phyloP scores from a whole-genome alignment of 176 grass and related monocot genomes.

The Miscanthus lutarioriparius region DNA sequence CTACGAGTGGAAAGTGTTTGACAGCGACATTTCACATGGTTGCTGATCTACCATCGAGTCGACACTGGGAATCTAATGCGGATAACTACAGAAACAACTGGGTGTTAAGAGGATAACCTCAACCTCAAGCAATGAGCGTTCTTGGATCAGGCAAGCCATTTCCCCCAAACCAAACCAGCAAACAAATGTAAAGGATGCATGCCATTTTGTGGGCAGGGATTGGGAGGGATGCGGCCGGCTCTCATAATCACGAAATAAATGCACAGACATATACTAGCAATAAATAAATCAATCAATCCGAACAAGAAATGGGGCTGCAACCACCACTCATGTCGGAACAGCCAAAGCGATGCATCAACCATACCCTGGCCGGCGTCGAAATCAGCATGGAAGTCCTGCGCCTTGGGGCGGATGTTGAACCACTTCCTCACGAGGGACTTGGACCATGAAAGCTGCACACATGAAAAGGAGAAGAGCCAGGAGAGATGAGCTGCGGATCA shows the following conservation, averaged over 20 bases:
- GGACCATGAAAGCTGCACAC: constrained; percentile 84
- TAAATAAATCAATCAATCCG: background rate
- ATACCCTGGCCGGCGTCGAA: constrained; percentile 56
- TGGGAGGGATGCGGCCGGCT: background rate
- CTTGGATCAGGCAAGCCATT: constrained; percentile 15
- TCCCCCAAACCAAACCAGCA: background rate
- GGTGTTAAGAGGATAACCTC: constrained; percentile 5
- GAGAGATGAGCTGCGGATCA: constrained; percentile 1
- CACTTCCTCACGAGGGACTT: constrained; percentile 84
- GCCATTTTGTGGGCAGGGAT: background rate
- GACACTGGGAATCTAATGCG: constrained; percentile 12
- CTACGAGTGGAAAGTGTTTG: background rate
- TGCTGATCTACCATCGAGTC: constrained; percentile 28
- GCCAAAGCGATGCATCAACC: constrained; percentile 31
- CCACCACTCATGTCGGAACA: constrained; percentile 18
- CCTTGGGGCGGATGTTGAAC: constrained; percentile 81
- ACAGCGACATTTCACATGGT: constrained; percentile 27
- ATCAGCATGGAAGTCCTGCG: constrained; percentile 80
- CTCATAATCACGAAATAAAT: constrained; percentile 23
- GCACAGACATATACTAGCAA: background rate
- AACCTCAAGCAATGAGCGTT: constrained; percentile 27
- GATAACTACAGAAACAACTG: constrained; percentile 23
- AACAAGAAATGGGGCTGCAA: constrained; percentile 7
- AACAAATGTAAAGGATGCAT: constrained; percentile 17
- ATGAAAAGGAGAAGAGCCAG: background rate